These are phyloP conservation scores for Drechmeria coniospora DNA, from an alignment of 2,329 filamentous ascomycete genomes.

Conservation along the genomic window DNA sequence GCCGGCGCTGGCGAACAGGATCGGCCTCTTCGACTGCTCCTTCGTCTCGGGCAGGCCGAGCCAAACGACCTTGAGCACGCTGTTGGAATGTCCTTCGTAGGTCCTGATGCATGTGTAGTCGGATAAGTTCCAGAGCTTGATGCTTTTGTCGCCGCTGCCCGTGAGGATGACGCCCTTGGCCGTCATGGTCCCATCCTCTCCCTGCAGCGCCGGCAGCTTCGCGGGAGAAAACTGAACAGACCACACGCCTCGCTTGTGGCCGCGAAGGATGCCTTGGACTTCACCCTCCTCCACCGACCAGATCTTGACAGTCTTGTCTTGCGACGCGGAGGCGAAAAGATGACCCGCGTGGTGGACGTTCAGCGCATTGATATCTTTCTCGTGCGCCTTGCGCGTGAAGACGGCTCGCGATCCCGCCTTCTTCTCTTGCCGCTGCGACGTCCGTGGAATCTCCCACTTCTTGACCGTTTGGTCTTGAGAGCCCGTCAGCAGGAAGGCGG, in stretches of 20 bases:
- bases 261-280: conserved; percentile 76
- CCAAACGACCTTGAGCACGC: conserved; percentile 87
- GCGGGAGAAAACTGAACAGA: conserved; percentile 79
- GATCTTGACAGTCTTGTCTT: conserved; percentile 93
- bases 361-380: conserved; percentile 96
- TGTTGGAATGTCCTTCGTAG: conserved; percentile 93
- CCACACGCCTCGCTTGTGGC: conserved; percentile 93
- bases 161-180: conserved; percentile 75
- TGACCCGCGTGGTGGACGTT: conserved; percentile 59
- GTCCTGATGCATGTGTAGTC: conserved; percentile 89
- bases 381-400: conserved; percentile 89
- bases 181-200: conserved; percentile 55
- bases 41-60: conserved; percentile 39
- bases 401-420: conserved; percentile 48
- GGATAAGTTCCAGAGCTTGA: conserved; percentile 85
- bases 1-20: conserved; percentile 72
- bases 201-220: conserved; percentile 57
- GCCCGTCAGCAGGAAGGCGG: conserved; percentile 73
- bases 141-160: conserved; percentile 87
- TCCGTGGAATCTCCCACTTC: conserved; percentile 66
- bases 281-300: conserved; percentile 87
- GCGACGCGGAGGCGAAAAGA: conserved; percentile 91
- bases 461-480: conserved; percentile 95
- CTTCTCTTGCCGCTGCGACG: conserved; percentile 24
- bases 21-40: conserved; percentile 39